phyloP scores from a whole-genome alignment of 305 asterid species.

The Caryopteris hybrid region DNA sequence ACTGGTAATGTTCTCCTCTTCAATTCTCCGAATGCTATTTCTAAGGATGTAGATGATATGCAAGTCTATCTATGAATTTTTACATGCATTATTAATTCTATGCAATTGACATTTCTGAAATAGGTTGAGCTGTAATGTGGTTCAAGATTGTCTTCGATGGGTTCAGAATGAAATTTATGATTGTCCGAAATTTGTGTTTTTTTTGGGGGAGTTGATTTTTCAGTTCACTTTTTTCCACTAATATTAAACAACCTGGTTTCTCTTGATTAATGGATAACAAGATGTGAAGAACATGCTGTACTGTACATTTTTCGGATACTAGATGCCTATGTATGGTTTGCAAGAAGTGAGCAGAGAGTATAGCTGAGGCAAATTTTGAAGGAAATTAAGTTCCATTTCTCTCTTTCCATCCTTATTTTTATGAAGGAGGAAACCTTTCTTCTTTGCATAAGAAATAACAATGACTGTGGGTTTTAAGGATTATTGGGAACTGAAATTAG shows the following conservation, averaged over 20 bases:
- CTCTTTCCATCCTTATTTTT: not conserved
- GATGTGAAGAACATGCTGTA: slow-evolving; percentile 12
- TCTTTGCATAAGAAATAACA: not conserved
- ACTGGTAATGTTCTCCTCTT: slow-evolving; percentile 45
- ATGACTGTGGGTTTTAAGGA: not conserved
- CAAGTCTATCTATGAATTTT: not conserved
- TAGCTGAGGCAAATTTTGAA: not conserved
- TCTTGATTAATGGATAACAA: not conserved
- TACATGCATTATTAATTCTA: not conserved
- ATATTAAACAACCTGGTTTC: not conserved
- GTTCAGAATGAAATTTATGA: not conserved
- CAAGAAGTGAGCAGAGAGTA: not conserved
- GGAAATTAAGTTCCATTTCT: not conserved
- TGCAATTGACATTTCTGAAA: not conserved
- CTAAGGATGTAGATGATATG: not conserved
- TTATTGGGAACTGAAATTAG: not conserved
- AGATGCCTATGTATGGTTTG: not conserved
- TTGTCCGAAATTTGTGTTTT: not conserved
- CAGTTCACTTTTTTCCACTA: not conserved
- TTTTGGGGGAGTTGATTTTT: not conserved
- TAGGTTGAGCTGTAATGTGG: slow-evolving; percentile 23
- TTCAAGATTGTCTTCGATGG: not conserved
- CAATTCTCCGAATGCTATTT: not conserved
- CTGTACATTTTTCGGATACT: not conserved
- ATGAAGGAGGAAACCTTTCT: not conserved